Percentiles rank a stretch among this genome's conserved stretches.
Evolutionary conservation across 768 basidiomycete genomes (phyloP).

Genomic region (Rossbeevera mucosa): DNA sequence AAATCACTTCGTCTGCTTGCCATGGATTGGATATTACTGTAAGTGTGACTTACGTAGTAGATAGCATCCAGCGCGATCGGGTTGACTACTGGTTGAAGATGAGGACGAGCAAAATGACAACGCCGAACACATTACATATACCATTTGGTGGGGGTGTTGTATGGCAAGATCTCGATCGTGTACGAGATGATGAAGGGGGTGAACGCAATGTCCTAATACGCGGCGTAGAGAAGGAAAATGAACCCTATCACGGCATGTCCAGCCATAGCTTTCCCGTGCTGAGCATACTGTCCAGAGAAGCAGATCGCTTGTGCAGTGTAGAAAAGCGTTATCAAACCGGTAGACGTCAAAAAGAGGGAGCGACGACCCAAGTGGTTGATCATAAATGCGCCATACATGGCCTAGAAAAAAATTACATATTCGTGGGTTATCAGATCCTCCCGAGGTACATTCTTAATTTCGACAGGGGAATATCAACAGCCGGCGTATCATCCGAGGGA

Average conservation of each 20-base stretch:
- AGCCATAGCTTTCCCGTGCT: background rate
- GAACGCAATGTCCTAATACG: background rate
- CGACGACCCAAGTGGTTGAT: background rate
- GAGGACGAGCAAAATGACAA: background rate
- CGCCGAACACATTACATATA: background rate
- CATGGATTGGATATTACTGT: background rate
- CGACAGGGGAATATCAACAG: constrained; percentile 38
- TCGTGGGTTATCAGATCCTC: constrained; percentile 55
- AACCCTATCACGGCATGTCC: background rate
- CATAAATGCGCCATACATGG: background rate
- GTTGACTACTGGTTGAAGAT: background rate
- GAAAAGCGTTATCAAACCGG: background rate
- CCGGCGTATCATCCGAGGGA: constrained; percentile 34
- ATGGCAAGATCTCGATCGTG: background rate
- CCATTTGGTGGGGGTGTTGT: background rate
- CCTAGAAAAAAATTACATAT: background rate
- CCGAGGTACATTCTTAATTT: constrained; percentile 33
- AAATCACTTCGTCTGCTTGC: background rate
- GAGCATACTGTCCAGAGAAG: background rate
- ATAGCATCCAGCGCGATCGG: background rate
- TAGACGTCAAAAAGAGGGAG: background rate
- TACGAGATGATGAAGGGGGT: background rate
- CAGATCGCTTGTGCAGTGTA: background rate
- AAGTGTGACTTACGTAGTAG: background rate
- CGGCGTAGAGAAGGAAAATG: background rate